Conservation (phyloP, 164 flowering plant species). For the Cinnamomum chago region DNA sequence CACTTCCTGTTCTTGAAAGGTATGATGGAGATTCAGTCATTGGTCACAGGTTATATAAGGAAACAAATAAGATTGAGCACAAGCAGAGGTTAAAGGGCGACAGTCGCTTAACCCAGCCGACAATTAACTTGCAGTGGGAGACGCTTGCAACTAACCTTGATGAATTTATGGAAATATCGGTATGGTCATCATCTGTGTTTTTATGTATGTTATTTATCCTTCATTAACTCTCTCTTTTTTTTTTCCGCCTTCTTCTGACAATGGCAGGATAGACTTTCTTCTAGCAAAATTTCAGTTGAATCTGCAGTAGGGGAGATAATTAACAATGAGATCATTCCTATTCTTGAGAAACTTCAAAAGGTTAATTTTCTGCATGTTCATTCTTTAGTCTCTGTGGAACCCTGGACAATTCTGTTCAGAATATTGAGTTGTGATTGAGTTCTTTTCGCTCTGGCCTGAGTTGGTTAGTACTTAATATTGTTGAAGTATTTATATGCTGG, state of each 20-base stretch:
- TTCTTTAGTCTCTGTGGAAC: background rate
- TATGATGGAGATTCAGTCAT: constrained; percentile 63
- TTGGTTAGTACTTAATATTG: background rate
- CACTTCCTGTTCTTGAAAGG: constrained; percentile 32
- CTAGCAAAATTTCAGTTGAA: constrained; percentile 42
- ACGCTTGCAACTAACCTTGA: constrained; percentile 83
- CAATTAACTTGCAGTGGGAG: constrained; percentile 51
- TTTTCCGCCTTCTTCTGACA: constrained; percentile 3
- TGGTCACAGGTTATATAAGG: constrained; percentile 78
- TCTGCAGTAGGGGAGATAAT: constrained; percentile 42
- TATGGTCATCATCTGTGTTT: constrained; percentile 26
- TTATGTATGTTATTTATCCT: background rate
- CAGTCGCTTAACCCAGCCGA: constrained; percentile 19
- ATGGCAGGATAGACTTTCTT: constrained; percentile 59
- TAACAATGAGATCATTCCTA: constrained; percentile 52
- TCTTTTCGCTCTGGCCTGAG: background rate
- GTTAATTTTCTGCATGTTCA: constrained; percentile 20
- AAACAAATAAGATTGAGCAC: constrained; percentile 32
- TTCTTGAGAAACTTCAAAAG: constrained; percentile 60
- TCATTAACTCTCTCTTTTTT: constrained; percentile 6
- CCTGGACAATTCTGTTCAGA: background rate
- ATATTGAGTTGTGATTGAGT: background rate
- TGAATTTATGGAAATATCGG: constrained; percentile 58
- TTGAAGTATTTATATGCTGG: background rate
- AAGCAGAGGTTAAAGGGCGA: constrained; percentile 29